Percentiles rank a stretch among this genome's conserved stretches.
Conservation (phyloP, 1,139 yeast genomes). For the Protomyces pachydermus region DNA sequence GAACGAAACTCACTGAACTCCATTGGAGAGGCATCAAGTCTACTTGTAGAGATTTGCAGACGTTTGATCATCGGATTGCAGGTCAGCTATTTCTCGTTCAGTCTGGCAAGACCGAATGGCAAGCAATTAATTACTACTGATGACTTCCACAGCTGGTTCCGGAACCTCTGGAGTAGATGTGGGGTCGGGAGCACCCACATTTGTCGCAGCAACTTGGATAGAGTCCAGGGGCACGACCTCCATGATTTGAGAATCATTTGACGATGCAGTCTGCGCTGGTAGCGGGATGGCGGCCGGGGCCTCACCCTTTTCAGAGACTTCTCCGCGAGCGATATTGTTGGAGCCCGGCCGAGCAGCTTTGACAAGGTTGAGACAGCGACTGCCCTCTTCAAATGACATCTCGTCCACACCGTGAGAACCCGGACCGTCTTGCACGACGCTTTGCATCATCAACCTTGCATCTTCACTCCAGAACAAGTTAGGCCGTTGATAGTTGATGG, state of each 20-base stretch:
- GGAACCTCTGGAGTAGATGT: not conserved
- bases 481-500: not conserved
- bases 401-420: not conserved
- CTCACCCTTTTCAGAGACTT: not conserved
- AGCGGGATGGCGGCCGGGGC: not conserved
- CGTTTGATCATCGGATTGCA: no score
- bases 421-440: not conserved
- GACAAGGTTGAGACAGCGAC: not conserved
- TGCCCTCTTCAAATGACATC: not conserved
- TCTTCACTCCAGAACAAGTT: not conserved
- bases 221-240: no score
- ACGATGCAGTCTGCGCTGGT: not conserved
- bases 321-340: not conserved
- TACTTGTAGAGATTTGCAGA: no score
- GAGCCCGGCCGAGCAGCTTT: not conserved
- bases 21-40: no score
- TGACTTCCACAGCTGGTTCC: not conserved
- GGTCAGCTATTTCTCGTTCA: no score
- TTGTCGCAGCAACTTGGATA: no score
- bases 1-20: no score
- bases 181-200: no score
- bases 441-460: not conserved
- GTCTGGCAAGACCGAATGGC: no score
- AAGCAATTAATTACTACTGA: not conserved
- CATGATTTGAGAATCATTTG: not conserved